These are phyloP conservation scores for Diversispora epigaea DNA, from an alignment of 192 early-diverging fungal species.

Conservation along the genomic window DNA sequence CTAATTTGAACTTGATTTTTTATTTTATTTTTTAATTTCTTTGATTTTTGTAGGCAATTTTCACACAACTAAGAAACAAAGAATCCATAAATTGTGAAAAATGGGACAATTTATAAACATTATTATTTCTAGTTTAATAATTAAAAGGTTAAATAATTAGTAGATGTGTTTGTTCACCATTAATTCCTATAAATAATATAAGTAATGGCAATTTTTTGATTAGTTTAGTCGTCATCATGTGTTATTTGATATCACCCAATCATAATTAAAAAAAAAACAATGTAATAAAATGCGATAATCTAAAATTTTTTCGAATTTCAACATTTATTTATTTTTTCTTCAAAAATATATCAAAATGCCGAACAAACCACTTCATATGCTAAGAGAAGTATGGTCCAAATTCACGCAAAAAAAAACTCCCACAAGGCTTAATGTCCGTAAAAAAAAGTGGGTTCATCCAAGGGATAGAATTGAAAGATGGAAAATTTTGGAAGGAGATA, in stretches of 20 bases:
- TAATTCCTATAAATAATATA: too few relatives aligned
- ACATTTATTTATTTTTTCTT: too few relatives aligned
- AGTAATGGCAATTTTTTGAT: too few relatives aligned
- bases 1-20: not conserved
- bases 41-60: not conserved
- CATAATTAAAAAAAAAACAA: too few relatives aligned
- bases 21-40: not conserved
- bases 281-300: too few relatives aligned
- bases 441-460: slow-evolving; percentile 27
- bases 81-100: not conserved
- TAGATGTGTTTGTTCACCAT: too few relatives aligned
- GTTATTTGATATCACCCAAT: too few relatives aligned
- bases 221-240: too few relatives aligned
- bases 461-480: slow-evolving; percentile 22
- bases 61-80: not conserved
- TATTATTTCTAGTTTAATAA: too few relatives aligned
- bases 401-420: not conserved
- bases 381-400: slow-evolving; percentile 25
- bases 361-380: slow-evolving; percentile 29
- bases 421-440: not conserved
- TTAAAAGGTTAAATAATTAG: too few relatives aligned
- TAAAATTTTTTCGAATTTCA: too few relatives aligned
- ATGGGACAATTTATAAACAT: not conserved
- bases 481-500: slow-evolving; percentile 29
- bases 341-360: not conserved